Evolutionary conservation across 176 grass and related monocot species (phyloP), one percentile per base, ranked within the genome.

Genomic region (Panicum miliaceum): DNA sequence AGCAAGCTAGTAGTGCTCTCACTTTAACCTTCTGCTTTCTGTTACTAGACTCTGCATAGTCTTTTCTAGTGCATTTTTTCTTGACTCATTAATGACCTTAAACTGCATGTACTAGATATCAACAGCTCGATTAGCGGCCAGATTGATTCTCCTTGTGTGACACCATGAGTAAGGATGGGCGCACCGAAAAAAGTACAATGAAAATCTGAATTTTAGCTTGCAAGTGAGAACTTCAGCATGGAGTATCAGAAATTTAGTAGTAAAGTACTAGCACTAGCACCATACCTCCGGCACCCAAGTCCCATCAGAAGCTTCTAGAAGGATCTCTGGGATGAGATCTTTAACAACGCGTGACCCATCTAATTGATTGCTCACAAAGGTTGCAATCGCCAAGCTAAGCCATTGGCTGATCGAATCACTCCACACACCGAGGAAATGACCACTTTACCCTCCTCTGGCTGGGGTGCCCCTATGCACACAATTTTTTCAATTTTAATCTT

Each of bases 221-320:
- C 36, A 90, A 63, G 77, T 26, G 82, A 40, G 42, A 62, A 27
- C 37, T 7, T 65, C 66, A 19, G 18, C 12, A 73, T 45, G 16
- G 36, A 36, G 58, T 22, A 7, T 15, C 1, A 19, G 2, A 29
- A 38, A 19, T 40, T 69, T 46, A 26, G 3, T 12, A 57, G 7
- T 22, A 9, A 1, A 11, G 20, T 19, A 0, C 20, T 8, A 60
- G 37, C 79, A 4, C 13, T 41, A n/a, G n/a, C n/a, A n/a, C n/a
- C n/a, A n/a, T n/a, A n/a, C n/a, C n/a, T n/a, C n/a, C n/a, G n/a
- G n/a, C n/a, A n/a, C n/a, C n/a, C n/a, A n/a, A n/a, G n/a, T n/a
- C n/a, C 51, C 67, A 70, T 45, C 19, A 64, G 60, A 84, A 41
- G 38, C 29, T 75, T 84, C 60, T 75, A 41, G 60, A 84, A 72